Percentiles rank a stretch among this genome's conserved stretches.
These are phyloP conservation scores for Beauveria sp. DNA, from an alignment of 2,329 filamentous ascomycete genomes.

Conservation along the genomic window DNA sequence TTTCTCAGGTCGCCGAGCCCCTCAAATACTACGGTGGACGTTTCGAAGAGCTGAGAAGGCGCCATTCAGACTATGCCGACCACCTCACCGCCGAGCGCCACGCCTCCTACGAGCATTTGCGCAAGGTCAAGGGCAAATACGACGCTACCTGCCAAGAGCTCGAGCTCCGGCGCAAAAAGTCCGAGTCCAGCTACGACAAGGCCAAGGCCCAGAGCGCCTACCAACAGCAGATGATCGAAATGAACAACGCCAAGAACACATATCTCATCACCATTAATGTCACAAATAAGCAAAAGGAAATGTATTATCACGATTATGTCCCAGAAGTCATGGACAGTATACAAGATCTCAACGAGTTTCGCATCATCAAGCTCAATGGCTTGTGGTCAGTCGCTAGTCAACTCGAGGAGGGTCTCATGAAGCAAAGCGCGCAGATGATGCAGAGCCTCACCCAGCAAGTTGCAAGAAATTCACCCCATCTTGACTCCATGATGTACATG, in stretches of 20 bases:
- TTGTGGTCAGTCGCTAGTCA: slow-evolving; percentile 76
- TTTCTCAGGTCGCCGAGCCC: slow-evolving; percentile 77
- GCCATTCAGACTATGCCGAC: slow-evolving; percentile 78
- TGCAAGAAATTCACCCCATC: slow-evolving; percentile 72
- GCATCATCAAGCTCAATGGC: slow-evolving; percentile 73
- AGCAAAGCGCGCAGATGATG: slow-evolving; percentile 64
- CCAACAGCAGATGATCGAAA: slow-evolving; percentile 85
- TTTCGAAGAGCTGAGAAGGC: slow-evolving; percentile 89
- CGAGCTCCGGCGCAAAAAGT: slow-evolving; percentile 89
- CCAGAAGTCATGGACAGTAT: slow-evolving; percentile 89
- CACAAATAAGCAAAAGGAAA: slow-evolving; percentile 95
- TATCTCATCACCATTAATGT: slow-evolving; percentile 95
- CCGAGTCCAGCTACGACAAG: slow-evolving; percentile 90
- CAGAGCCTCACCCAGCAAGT: slow-evolving; percentile 73
- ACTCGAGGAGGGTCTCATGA: slow-evolving; percentile 73
- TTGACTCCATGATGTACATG: slow-evolving; percentile 98
- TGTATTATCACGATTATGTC: slow-evolving; percentile 94
- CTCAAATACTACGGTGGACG: slow-evolving; percentile 65
- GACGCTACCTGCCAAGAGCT: slow-evolving; percentile 90
- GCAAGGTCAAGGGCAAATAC: slow-evolving; percentile 89
- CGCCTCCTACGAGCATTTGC: slow-evolving; percentile 70
- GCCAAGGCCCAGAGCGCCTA: slow-evolving; percentile 84
- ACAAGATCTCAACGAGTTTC: slow-evolving; percentile 88
- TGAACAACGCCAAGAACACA: slow-evolving; percentile 98
- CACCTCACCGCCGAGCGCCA: slow-evolving; percentile 90